Evolutionary conservation across 2,329 filamentous ascomycete genomes (phyloP).

Genomic region (Aureobasidium sp.): DNA sequence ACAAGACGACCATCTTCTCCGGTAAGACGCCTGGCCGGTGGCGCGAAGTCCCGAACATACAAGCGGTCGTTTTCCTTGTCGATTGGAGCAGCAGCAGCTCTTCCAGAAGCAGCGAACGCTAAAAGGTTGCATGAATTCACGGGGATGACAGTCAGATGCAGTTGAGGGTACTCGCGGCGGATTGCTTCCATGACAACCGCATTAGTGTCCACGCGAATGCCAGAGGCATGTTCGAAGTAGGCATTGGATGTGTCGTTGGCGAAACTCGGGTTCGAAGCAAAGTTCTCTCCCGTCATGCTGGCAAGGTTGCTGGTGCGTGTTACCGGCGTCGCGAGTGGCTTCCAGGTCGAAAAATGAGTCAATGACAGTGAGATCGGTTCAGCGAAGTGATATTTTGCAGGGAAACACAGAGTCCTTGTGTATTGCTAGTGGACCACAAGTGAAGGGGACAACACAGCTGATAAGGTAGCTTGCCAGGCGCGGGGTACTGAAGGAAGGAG

Average conservation of each 20-base stretch:
- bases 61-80: slow-evolving; percentile 34
- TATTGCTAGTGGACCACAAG: not conserved
- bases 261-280: not conserved
- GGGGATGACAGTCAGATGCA: slow-evolving; percentile 36
- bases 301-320: not conserved
- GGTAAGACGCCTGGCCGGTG: slow-evolving; percentile 33
- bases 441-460: not conserved
- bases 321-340: not conserved
- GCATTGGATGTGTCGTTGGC: slow-evolving; percentile 30
- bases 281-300: not conserved
- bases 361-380: not conserved
- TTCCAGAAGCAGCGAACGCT: slow-evolving; percentile 35
- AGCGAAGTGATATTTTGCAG: not conserved
- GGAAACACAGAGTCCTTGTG: no score
- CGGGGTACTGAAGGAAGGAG: not conserved
- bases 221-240: slow-evolving; percentile 39
- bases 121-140: slow-evolving; percentile 30
- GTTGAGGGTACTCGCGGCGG: slow-evolving; percentile 37
- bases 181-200: slow-evolving; percentile 37
- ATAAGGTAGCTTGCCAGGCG: not conserved
- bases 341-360: not conserved
- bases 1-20: slow-evolving; percentile 29
- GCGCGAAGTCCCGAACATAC: slow-evolving; percentile 31
- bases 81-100: slow-evolving; percentile 33
- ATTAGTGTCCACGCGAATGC: slow-evolving; percentile 36